phyloP scores from a whole-genome alignment of 2,329 filamentous ascomycete species.

The Neonectria hederae region DNA sequence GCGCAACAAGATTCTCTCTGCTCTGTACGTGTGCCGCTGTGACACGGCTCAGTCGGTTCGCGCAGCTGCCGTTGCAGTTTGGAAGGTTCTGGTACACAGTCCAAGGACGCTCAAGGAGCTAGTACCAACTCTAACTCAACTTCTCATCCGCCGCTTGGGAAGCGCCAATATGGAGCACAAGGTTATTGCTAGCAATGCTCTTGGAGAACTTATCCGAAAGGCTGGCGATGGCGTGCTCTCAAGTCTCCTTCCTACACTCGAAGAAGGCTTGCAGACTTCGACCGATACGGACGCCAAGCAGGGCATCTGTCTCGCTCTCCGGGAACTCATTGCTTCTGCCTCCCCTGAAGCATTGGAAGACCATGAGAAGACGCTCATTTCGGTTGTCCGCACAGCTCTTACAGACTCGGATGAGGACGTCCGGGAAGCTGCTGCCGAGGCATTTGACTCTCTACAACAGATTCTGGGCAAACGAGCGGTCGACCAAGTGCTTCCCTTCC shows the following conservation, averaged over 20 bases:
- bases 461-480: slow-evolving; percentile 94
- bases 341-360: slow-evolving; percentile 90
- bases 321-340: slow-evolving; percentile 91
- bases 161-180: slow-evolving; percentile 99
- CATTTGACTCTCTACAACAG: slow-evolving; percentile 94
- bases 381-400: slow-evolving; percentile 90
- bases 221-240: slow-evolving; percentile 93
- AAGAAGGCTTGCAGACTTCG: slow-evolving; percentile 87
- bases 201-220: slow-evolving; percentile 96
- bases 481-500: slow-evolving; percentile 92
- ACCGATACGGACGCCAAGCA: slow-evolving; percentile 94
- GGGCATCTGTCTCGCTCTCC: slow-evolving; percentile 95
- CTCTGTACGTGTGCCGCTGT: slow-evolving; percentile 95
- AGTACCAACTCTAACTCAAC: slow-evolving; percentile 91
- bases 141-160: slow-evolving; percentile 91
- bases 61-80: slow-evolving; percentile 88
- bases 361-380: slow-evolving; percentile 94
- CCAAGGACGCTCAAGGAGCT: slow-evolving; percentile 94
- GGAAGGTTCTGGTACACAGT: slow-evolving; percentile 95
- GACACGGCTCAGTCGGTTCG: slow-evolving; percentile 94
- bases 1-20: slow-evolving; percentile 96
- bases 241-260: slow-evolving; percentile 87
- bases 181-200: slow-evolving; percentile 95
- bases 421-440: slow-evolving; percentile 93
- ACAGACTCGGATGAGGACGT: slow-evolving; percentile 92